Evolutionary conservation across 257 asterid genomes (phyloP).

Genomic region (Nicotiana undulata): DNA sequence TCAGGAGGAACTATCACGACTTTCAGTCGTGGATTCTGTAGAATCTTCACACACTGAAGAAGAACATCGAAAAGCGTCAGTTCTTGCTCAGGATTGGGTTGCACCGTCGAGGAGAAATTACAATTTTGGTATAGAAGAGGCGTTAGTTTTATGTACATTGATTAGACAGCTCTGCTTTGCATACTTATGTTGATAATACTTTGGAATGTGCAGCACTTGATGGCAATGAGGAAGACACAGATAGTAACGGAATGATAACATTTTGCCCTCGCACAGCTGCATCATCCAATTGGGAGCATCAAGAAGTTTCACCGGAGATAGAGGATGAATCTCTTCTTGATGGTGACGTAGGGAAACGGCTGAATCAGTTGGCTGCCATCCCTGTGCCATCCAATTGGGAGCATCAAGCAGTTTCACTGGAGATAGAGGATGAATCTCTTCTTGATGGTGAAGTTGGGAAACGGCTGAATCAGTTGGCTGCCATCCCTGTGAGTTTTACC

Average conservation of each 20-base stretch:
- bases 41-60: constrained; percentile 31
- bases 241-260: constrained; percentile 16
- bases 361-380: constrained; percentile 64
- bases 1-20: constrained; percentile 69
- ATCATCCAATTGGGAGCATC: constrained; percentile 16
- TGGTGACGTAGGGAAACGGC: constrained; percentile 78
- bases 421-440: constrained; percentile 64
- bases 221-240: constrained; percentile 29
- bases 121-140: constrained; percentile 29
- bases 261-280: constrained; percentile 17
- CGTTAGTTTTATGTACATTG: neutral
- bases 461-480: constrained; percentile 66
- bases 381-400: constrained; percentile 41
- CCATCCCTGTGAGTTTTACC: constrained; percentile 61
- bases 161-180: neutral
- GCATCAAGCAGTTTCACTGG: constrained; percentile 33
- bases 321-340: constrained; percentile 71
- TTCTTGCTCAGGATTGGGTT: constrained; percentile 74
- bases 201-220: constrained; percentile 9
- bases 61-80: constrained; percentile 39
- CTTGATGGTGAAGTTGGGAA: constrained; percentile 84
- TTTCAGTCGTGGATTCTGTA: constrained; percentile 37
- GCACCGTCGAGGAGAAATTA: constrained; percentile 37
- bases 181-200: neutral
- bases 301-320: constrained; percentile 42